Evolutionary conservation across 768 basidiomycete genomes (phyloP).

Genomic region (Tricholoma sp.): DNA sequence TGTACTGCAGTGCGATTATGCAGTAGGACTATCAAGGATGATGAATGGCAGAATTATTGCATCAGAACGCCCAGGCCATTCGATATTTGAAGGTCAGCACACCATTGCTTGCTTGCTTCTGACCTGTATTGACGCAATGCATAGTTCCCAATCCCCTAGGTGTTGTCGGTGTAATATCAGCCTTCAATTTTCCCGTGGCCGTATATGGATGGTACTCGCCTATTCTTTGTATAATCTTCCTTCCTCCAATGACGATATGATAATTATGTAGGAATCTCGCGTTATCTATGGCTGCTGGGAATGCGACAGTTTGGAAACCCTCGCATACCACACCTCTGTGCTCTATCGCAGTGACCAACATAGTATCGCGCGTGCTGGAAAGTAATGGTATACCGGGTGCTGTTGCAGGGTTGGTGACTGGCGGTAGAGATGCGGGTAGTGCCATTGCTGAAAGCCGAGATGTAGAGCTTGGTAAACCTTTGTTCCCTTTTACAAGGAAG

Average conservation of each 20-base stretch:
- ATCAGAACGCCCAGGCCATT: constrained; percentile 87
- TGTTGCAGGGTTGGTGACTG: constrained; percentile 76
- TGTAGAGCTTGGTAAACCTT: constrained; percentile 66
- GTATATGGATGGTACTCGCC: constrained; percentile 78
- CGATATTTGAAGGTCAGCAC: constrained; percentile 78
- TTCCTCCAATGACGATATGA: not conserved
- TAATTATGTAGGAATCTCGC: constrained; percentile 73
- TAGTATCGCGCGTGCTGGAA: constrained; percentile 78
- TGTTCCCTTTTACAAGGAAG: constrained; percentile 1
- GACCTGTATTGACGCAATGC: constrained; percentile 17
- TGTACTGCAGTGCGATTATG: constrained; percentile 77
- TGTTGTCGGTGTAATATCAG: constrained; percentile 70
- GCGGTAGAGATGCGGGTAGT: constrained; percentile 76
- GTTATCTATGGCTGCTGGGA: constrained; percentile 83
- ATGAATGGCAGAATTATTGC: constrained; percentile 89
- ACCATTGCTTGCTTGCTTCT: constrained; percentile 1
- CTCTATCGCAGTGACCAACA: constrained; percentile 86
- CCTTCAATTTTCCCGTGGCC: constrained; percentile 96
- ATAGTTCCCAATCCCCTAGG: constrained; percentile 87
- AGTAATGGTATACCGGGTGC: constrained; percentile 81
- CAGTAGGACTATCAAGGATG: constrained; percentile 87
- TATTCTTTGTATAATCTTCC: not conserved
- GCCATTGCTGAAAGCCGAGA: constrained; percentile 67
- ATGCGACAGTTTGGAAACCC: constrained; percentile 95
- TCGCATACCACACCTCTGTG: constrained; percentile 85